Conservation (phyloP, 495 filamentous ascomycete species). For the Aspergillus heteromorphus region DNA sequence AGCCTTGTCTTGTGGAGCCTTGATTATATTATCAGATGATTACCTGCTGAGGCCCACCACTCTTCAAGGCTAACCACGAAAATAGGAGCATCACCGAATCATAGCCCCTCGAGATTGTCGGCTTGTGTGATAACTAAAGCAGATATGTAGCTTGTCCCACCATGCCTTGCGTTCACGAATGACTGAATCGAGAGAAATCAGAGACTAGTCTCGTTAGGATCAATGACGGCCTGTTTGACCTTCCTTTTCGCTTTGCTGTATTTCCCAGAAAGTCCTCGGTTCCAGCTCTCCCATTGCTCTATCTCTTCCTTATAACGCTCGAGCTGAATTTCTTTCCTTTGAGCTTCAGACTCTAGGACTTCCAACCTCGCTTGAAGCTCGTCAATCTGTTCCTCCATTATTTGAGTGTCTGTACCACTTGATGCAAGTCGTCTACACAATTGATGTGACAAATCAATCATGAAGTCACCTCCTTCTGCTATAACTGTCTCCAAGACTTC, state of each 20-base stretch:
- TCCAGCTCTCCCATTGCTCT: background rate
- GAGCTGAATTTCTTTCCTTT: background rate
- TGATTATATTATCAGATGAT: background rate
- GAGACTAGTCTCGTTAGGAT: background rate
- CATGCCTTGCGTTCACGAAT: background rate
- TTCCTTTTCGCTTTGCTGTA: background rate
- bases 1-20: background rate
- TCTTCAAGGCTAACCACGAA: slow-evolving; percentile 1
- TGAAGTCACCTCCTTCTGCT: background rate
- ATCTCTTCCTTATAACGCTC: background rate
- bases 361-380: background rate
- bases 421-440: background rate
- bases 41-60: background rate
- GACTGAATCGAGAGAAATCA: background rate
- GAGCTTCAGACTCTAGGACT: background rate
- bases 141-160: background rate
- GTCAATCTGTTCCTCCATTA: background rate
- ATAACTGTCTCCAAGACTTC: background rate
- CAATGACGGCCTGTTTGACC: background rate
- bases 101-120: slow-evolving; percentile 1
- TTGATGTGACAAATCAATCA: background rate
- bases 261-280: background rate
- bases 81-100: slow-evolving; percentile 1
- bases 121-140: background rate
- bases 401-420: background rate